These are phyloP conservation scores for Albatrellus ellisii DNA, from an alignment of 768 basidiomycete genomes.

Conservation along the genomic window DNA sequence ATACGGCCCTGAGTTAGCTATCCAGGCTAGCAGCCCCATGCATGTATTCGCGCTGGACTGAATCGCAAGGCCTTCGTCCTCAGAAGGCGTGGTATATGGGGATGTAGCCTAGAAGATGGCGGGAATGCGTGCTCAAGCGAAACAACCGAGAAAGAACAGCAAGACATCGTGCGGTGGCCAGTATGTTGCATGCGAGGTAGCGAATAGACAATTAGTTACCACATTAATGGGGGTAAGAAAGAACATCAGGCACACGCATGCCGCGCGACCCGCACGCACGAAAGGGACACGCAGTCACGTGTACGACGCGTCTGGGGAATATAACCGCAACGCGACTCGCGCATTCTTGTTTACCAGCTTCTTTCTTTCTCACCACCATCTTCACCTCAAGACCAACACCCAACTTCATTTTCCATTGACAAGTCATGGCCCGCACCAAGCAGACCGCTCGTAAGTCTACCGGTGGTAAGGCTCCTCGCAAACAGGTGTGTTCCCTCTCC, in stretches of 20 bases:
- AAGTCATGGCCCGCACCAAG: constrained; percentile 54
- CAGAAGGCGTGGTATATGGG: background rate
- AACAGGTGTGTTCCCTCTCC: constrained; percentile 18
- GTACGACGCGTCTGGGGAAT: constrained; percentile 17
- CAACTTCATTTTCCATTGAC: background rate
- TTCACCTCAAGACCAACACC: constrained; percentile 1
- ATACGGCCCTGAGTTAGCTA: too few species aligned
- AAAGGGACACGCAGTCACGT: constrained; percentile 14
- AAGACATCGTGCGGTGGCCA: too few species aligned
- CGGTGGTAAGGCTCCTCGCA: constrained; percentile 23
- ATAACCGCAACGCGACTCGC: constrained; percentile 15
- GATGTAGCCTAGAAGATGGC: background rate
- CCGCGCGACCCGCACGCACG: constrained; percentile 3
- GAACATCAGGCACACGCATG: background rate
- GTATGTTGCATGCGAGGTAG: background rate
- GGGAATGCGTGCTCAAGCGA: background rate
- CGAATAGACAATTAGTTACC: too few species aligned
- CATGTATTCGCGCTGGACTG: too few species aligned
- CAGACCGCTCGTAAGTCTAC: constrained; percentile 67
- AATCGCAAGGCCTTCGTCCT: too few species aligned
- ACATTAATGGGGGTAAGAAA: constrained; percentile 2
- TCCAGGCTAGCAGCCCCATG: too few species aligned
- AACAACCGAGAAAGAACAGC: too few species aligned
- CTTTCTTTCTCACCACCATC: constrained; percentile 16
- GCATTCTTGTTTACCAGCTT: constrained; percentile 12